Evolutionary conservation across 768 basidiomycete genomes (phyloP), one percentile per base, ranked within the genome.

Genomic region (Trametes coccinea): DNA sequence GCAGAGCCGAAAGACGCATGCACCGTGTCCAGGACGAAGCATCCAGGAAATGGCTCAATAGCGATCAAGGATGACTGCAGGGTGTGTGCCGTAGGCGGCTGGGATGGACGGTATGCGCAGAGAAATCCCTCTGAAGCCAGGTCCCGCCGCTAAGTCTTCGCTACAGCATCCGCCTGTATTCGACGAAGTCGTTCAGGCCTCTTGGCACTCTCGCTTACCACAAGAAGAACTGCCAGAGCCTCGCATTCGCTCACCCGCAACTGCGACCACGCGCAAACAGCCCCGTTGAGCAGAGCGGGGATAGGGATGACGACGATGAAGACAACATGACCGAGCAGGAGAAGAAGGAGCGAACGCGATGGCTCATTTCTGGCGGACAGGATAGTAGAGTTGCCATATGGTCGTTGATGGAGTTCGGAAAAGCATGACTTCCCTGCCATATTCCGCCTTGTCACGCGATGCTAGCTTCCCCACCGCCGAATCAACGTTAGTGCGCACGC

Each of bases 81-180:
- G 22, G 84, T 98, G 0, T 89, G 94, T 66, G 95, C 94, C 0
- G 78, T 95, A 2, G 95, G 90, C 2, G 93, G 95, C 0, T 98
- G 96, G 96, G 95, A 98, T 63, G 95, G 96, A 39, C 85, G 80
- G 95, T 95, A n/a, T n/a, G n/a, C n/a, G n/a, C n/a, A n/a, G n/a
- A n/a, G n/a, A n/a, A n/a, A n/a, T n/a, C n/a, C n/a, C n/a, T n/a
- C n/a, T n/a, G n/a, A n/a, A n/a, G n/a, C n/a, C n/a, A n/a, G n/a
- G n/a, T n/a, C n/a, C n/a, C n/a, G n/a, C n/a, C n/a, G n/a, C n/a
- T n/a, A n/a, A n/a, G n/a, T n/a, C n/a, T n/a, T n/a, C n/a, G n/a
- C n/a, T n/a, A n/a, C 69, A 97, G 93, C 60, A 79, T 95, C 16
- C 86, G 93, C 0, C 76, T 98, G 7, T 94, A 90, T 74, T 90